Base-by-base conservation (phyloP, 2,329 filamentous ascomycete genomes). In the Neofusicoccum kwambonambiense region DNA sequence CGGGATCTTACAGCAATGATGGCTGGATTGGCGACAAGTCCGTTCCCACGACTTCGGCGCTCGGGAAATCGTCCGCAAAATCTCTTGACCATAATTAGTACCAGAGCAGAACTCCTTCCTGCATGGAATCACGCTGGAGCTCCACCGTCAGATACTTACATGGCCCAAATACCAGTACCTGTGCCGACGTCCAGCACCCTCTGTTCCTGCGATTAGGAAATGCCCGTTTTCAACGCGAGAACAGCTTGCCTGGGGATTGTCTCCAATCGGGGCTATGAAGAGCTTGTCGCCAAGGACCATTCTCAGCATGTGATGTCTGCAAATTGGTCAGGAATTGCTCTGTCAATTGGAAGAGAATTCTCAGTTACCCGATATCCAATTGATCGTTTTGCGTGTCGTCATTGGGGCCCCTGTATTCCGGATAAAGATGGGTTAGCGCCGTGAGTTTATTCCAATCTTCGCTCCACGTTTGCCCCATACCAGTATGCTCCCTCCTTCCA, bases 1-100 rank as follows among this genome's bases (percentile, higher is more conserved):
- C 6, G 37, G 7, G 17, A 11, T 34, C 39, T 63, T 63, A 51
- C 61, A 63, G 31, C 12, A 63, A 4, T 22, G 61, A 58, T 79
- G 79, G 7, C 78, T 80, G n/a, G 77, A 76, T 60, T 71, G 82
- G 81, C 0, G 78, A 81, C 45, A 83, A 76, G 67, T 83, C 81
- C n/a, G 77, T 80, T 44, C 82, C 83, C 4, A 77, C 78, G 17
- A 76, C 72, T n/a, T 68, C 65, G 6, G 74, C 72, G 12, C 71
- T 74, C 3, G 74, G 74, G 62, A 75, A 71, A 41, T 74, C 70
- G 42, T 75, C 73, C 15, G 73, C 71, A 22, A 75, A 69, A 58
- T 73, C 72, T 50, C 77, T 77, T 44, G 22, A 3, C 22, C 4
- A 4, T 15, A 12, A 41, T 63, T n/a, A 63, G 49, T 15, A 34